Evolutionary conservation across 2,329 filamentous ascomycete species (phyloP).

Genomic region (Mycogone perniciosa): DNA sequence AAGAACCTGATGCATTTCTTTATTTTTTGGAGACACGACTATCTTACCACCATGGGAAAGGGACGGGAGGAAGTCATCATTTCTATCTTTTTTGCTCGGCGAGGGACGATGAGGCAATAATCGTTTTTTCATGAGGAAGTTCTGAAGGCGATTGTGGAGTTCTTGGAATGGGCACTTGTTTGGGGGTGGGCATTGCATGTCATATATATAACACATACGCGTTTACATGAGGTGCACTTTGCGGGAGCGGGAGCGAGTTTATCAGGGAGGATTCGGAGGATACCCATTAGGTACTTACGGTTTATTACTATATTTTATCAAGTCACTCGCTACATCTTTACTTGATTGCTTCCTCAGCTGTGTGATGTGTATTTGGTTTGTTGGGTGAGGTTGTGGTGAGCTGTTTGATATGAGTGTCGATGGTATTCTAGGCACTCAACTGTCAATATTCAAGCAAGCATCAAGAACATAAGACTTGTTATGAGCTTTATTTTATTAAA

Average conservation of each 20-base stretch:
- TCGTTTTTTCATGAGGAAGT: constrained; percentile 6
- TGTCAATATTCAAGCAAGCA: too few relatives aligned
- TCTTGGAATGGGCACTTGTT: constrained; percentile 4
- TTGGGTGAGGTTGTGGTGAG: too few relatives aligned
- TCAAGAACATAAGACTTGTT: too few relatives aligned
- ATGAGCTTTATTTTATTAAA: too few relatives aligned
- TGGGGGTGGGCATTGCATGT: constrained; percentile 10
- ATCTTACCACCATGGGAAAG: background rate
- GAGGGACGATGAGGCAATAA: constrained; percentile 4
- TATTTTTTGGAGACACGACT: background rate
- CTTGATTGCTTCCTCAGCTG: background rate
- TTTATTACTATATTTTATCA: constrained; percentile 5
- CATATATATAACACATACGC: constrained; percentile 8
- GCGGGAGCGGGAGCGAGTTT: constrained; percentile 18
- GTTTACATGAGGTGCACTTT: constrained; percentile 14
- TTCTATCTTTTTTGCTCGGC: background rate
- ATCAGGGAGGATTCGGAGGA: constrained; percentile 22
- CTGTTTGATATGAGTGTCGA: too few relatives aligned
- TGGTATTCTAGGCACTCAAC: too few relatives aligned
- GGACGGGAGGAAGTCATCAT: background rate
- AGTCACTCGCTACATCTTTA: background rate
- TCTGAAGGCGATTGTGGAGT: constrained; percentile 6
- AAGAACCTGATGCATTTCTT: constrained; percentile 23
- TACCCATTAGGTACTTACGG: constrained; percentile 24
- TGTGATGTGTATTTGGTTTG: background rate